A percentile compares a stretch with the other conserved stretches of the same genome.
phyloP scores from a whole-genome alignment of 106 monocot species.

The Iris macrosiphon region DNA sequence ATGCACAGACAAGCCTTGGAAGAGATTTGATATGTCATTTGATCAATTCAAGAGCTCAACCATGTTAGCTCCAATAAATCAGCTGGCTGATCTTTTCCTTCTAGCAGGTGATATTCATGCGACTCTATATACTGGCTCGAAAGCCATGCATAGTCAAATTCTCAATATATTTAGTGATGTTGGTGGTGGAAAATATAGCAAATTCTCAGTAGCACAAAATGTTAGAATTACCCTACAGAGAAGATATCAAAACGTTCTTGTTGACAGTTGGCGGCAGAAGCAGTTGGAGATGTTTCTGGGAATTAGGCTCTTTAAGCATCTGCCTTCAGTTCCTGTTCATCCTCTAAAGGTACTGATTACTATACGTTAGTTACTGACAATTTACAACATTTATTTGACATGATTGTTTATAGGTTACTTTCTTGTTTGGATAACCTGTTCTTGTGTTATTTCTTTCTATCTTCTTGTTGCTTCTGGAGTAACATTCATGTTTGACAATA shows the following conservation, averaged over 20 bases:
- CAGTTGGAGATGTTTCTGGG: slow-evolving; percentile 99
- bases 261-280: slow-evolving; percentile 91
- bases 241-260: slow-evolving; percentile 69
- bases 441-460: too few relatives aligned
- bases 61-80: slow-evolving; percentile 58
- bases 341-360: slow-evolving; percentile 66
- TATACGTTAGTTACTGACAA: too few relatives aligned
- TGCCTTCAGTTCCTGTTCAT: slow-evolving; percentile 78
- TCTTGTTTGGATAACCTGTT: background rate
- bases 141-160: slow-evolving; percentile 99
- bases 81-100: slow-evolving; percentile 87
- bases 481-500: too few relatives aligned
- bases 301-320: slow-evolving; percentile 91
- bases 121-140: slow-evolving; percentile 95
- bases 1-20: slow-evolving; percentile 81
- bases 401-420: background rate
- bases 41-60: slow-evolving; percentile 91
- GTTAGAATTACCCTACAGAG: slow-evolving; percentile 83
- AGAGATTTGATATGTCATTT: slow-evolving; percentile 96
- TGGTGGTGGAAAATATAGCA: slow-evolving; percentile 72
- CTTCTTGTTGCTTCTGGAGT: too few relatives aligned
- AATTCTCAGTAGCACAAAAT: slow-evolving; percentile 91
- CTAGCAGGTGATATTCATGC: slow-evolving; percentile 99
- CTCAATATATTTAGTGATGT: slow-evolving; percentile 96
- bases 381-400: background rate